Evolutionary conservation across 2,329 filamentous ascomycete genomes (phyloP).

Genomic region (Phaeosphaeria sp.): DNA sequence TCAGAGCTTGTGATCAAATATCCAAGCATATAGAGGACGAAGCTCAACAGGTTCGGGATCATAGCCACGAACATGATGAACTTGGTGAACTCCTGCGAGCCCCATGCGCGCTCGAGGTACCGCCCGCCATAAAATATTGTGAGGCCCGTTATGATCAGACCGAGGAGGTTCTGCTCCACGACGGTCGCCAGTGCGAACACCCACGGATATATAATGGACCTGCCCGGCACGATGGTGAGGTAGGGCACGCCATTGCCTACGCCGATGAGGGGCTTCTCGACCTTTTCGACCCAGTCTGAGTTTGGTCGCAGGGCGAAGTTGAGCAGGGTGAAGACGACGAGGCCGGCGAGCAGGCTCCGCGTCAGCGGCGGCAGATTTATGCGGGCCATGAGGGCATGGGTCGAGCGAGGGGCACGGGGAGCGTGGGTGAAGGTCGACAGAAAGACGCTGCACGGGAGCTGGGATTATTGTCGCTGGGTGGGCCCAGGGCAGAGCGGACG

Average conservation of each 20-base stretch:
- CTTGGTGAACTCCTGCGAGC: slow-evolving; percentile 87
- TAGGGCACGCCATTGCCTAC: slow-evolving; percentile 78
- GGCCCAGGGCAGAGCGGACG: background rate
- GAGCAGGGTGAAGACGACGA: slow-evolving; percentile 80
- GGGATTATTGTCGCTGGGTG: background rate
- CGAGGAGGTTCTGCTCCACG: slow-evolving; percentile 93
- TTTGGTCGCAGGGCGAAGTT: slow-evolving; percentile 74
- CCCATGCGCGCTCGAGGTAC: slow-evolving; percentile 96
- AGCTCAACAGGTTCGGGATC: slow-evolving; percentile 80
- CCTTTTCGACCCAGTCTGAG: slow-evolving; percentile 55
- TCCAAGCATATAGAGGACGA: slow-evolving; percentile 75
- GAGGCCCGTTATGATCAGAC: slow-evolving; percentile 75
- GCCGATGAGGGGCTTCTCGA: slow-evolving; percentile 48
- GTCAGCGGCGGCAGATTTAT: slow-evolving; percentile 94
- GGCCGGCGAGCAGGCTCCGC: slow-evolving; percentile 75
- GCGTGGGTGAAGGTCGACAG: background rate
- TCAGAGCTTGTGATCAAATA: slow-evolving; percentile 73
- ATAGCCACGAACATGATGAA: slow-evolving; percentile 80
- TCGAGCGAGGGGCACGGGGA: background rate
- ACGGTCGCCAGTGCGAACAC: slow-evolving; percentile 85
- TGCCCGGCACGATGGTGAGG: slow-evolving; percentile 82
- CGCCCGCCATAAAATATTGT: slow-evolving; percentile 91
- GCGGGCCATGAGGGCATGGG: slow-evolving; percentile 68
- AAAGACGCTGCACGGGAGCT: background rate
- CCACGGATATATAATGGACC: slow-evolving; percentile 90